Percentiles rank a stretch among this genome's conserved stretches.
Conservation (phyloP, 768 basidiomycete genomes). For the Rhizopogon roseolus region DNA sequence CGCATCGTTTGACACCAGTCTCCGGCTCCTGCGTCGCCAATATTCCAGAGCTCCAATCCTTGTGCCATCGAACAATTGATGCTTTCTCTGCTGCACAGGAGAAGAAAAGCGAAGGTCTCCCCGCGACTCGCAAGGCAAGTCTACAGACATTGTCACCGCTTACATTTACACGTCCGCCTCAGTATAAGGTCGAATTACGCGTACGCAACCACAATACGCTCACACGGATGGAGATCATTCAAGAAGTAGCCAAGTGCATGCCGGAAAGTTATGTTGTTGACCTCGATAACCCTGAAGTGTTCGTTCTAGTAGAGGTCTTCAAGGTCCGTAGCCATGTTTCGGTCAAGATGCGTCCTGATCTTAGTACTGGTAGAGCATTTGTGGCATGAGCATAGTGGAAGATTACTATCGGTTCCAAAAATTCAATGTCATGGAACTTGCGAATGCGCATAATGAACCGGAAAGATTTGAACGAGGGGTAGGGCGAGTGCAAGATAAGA, state of each 20-base stretch:
- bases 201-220: constrained; percentile 75
- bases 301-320: constrained; percentile 78
- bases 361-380: constrained; percentile 50
- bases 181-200: constrained; percentile 83
- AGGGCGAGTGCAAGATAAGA: constrained; percentile 27
- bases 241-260: constrained; percentile 66
- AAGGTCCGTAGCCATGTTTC: constrained; percentile 48
- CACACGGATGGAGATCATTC: constrained; percentile 52
- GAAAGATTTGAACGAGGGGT: constrained; percentile 27
- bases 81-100: constrained; percentile 49
- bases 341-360: background rate
- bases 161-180: background rate
- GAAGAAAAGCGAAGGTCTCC: constrained; percentile 20
- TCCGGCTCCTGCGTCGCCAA: constrained; percentile 65
- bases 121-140: constrained; percentile 42
- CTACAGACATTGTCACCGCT: constrained; percentile 5
- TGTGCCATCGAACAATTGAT: constrained; percentile 53
- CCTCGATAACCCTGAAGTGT: constrained; percentile 62
- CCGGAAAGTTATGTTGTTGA: constrained; percentile 66
- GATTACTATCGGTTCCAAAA: constrained; percentile 70
- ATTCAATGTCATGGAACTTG: constrained; percentile 77
- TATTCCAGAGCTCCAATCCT: constrained; percentile 58
- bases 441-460: constrained; percentile 41
- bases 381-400: constrained; percentile 69
- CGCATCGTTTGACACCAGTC: constrained; percentile 69